Evolutionary conservation across 139 green algal species (phyloP).

Genomic region (Edaphochlamys debaryana): DNA sequence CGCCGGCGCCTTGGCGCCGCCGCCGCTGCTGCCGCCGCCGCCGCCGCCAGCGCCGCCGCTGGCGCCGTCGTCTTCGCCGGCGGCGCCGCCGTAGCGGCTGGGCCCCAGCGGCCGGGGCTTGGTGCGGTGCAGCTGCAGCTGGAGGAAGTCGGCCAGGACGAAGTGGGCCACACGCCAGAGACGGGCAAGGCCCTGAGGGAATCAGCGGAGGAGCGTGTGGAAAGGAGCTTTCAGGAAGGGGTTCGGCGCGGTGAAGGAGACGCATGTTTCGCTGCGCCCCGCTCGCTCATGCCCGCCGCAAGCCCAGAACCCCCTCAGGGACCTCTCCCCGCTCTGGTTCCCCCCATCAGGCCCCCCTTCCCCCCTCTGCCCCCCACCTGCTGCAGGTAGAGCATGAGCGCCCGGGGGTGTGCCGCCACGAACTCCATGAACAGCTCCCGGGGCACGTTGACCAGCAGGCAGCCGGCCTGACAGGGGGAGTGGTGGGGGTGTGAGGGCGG

Average conservation of each 20-base stretch:
- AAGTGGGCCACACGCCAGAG: slow-evolving; percentile 88
- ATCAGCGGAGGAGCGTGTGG: too few relatives aligned
- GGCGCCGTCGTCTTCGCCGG: not conserved
- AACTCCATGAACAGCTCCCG: slow-evolving; percentile 76
- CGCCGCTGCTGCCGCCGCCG: not conserved
- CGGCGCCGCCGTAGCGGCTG: not conserved
- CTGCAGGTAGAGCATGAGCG: slow-evolving; percentile 83
- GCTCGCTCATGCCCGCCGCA: not conserved
- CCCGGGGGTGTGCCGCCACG: slow-evolving; percentile 64
- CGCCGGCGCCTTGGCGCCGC: not conserved
- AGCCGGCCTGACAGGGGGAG: slow-evolving; percentile 1
- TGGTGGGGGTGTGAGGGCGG: not conserved
- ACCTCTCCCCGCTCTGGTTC: not conserved
- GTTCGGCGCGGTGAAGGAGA: too few relatives aligned
- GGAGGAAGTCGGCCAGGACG: slow-evolving; percentile 76
- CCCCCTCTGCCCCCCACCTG: slow-evolving; percentile 40
- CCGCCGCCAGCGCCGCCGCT: not conserved
- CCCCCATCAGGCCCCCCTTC: too few relatives aligned
- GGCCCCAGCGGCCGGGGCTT: slow-evolving; percentile 1
- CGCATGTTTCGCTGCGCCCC: not conserved
- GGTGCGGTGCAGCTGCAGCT: slow-evolving; percentile 55
- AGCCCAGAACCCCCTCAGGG: not conserved
- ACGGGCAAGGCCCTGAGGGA: slow-evolving; percentile 69
- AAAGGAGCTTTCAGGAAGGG: not conserved
- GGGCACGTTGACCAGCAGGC: slow-evolving; percentile 60